Base-by-base conservation (phyloP, 2,329 filamentous ascomycete genomes). In the Fusarium liriodendri region DNA sequence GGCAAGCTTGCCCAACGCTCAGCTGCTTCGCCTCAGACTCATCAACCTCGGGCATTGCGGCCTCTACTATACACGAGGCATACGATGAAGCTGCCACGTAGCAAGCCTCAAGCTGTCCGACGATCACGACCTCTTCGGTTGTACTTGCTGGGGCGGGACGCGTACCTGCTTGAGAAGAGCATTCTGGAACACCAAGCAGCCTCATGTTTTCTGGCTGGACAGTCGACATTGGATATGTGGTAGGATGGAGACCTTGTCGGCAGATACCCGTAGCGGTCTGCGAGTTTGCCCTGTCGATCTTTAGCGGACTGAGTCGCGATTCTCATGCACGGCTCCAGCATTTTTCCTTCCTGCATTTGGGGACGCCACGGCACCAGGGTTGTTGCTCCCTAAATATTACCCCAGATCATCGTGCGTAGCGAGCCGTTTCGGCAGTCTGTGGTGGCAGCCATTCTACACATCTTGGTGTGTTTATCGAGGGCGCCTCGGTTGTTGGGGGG, bases 41-140 rank as follows among this genome's bases (percentile, higher is more conserved):
- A 45, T 40, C 25, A 54, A 57, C 11, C 29, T 47, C 37, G 38
- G 37, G 27, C 59, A 47, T 18, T 27, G 35, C 45, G 33, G 27
- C 50, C 16, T 64, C n/a, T 57, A 57, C 22, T 52, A 22, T 60
- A 35, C 63, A 52, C 22, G 18, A 68, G 32, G 37, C n/a, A 42
- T 35, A 35, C 29, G 3, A 27, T 25, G 35, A 27, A 62, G 47
- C 55, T 67, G 55, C 60, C 67, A 64, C 47, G 59, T 73, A 73
- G 47, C 38, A 69, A 66, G 29, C 25, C 42, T 22, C 33, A 16
- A 50, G 13, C 29, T 58, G 35, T 18, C 45, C 16, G 37, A 18
- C 25, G 60, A 62, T 62, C 60, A 25, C 18, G 27, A 50, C 45
- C 40, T 32, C 25, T n/a, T 52, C 13, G 45, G 42, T 32, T 20